Evolutionary conservation across 306 rosid genomes (phyloP).

Genomic region (Quercus suber): DNA sequence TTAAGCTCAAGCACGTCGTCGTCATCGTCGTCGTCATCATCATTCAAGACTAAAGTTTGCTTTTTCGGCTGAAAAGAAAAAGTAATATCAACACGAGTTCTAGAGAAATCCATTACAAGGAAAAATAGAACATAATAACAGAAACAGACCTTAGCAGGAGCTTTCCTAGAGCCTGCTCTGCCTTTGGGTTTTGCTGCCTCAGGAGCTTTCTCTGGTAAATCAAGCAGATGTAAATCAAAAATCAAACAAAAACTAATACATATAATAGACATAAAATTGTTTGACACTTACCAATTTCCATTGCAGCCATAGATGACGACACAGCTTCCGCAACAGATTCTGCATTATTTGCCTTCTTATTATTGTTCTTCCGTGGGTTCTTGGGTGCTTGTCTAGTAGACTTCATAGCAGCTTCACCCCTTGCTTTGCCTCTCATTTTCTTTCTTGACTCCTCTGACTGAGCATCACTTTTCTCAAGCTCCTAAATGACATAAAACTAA

Average conservation of each 20-base stretch:
- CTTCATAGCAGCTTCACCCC: slow-evolving; percentile 28
- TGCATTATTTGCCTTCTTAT: slow-evolving; percentile 49
- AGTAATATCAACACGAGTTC: not conserved
- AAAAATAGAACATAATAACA: not conserved
- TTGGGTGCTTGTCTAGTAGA: slow-evolving; percentile 48
- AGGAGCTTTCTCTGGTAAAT: slow-evolving; percentile 45
- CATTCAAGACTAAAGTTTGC: slow-evolving; percentile 14
- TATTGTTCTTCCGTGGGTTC: slow-evolving; percentile 54
- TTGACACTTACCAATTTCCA: slow-evolving; percentile 62
- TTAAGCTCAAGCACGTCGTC: slow-evolving; percentile 68
- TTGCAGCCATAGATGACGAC: slow-evolving; percentile 36
- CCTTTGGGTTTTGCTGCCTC: slow-evolving; percentile 56
- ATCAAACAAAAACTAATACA: not conserved
- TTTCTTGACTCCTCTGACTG: slow-evolving; percentile 49
- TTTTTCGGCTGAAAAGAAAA: slow-evolving; percentile 34
- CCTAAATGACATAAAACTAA: slow-evolving; percentile 40
- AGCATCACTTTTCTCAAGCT: slow-evolving; percentile 58
- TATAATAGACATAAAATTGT: not conserved
- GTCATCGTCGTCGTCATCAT: slow-evolving; percentile 41
- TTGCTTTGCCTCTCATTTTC: slow-evolving; percentile 42
- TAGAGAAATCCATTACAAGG: not conserved
- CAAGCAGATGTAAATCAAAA: not conserved
- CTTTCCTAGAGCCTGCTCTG: slow-evolving; percentile 52
- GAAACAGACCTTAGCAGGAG: slow-evolving; percentile 46
- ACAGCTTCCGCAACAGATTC: slow-evolving; percentile 44